Evolutionary conservation across 441 rosid genomes (phyloP), one percentile per base, ranked within the genome.

Genomic region (Corymbia citriodora): DNA sequence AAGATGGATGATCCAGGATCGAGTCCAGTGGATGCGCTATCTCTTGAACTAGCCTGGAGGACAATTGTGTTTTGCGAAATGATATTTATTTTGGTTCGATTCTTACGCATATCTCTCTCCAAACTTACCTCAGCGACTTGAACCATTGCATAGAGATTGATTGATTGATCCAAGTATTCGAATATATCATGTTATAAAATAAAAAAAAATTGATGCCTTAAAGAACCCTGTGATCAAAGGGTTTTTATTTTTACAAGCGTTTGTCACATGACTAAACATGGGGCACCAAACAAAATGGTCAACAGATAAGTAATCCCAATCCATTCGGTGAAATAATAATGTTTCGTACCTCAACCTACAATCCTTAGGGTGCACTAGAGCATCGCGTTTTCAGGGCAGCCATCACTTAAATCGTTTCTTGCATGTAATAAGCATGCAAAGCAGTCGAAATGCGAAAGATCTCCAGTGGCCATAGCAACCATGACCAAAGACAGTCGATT

Each of bases 221-320:
- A 68, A 68, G 79, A 31, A 68, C 79, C 36, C 21, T 31, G 10
- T 19, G 40, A 4, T 31, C 79, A 3, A 63, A 27, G 21, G 18
- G 40, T 31, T 31, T 68, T 68, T 31, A n/a, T 16, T 16, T 68
- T 9, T 18, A 15, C 74, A 4, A 68, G 40, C 33, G 21, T 68
- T 31, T 31, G 10, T 68, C 23, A 68, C 79, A 2, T 0, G 19
- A 70, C 48, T 0, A 9, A 70, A 10, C 48, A 70, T 17, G 48
- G 65, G 65, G n/a, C 65, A 25, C 65, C 65, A 10, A 59, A 23
- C 65, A 29, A 59, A 23, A 59, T 2, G 25, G 65, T 59, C 65
- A 25, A 59, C 5, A 59, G 65, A 59, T 59, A 59, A 59, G 3
- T 25, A 25, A 59, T 59, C 65, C 1, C 25, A n/a, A 25, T 59